Percentiles rank a stretch among this genome's conserved stretches.
These are phyloP conservation scores for Forsythia viridissima DNA, from an alignment of 257 asterid genomes.

Conservation along the genomic window DNA sequence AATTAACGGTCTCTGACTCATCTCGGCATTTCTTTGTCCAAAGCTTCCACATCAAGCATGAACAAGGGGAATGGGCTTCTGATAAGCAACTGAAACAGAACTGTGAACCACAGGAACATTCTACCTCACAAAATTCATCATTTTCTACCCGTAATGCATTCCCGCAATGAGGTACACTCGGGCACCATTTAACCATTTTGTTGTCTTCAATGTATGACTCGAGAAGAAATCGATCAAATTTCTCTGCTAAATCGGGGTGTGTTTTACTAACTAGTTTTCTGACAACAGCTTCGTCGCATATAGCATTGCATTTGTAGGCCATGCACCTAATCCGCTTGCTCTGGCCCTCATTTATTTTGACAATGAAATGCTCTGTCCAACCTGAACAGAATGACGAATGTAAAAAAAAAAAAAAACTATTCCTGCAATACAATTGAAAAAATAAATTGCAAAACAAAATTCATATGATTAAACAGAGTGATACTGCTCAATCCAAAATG, in stretches of 20 bases:
- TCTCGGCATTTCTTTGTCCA: slow-evolving; percentile 90
- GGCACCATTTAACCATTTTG: slow-evolving; percentile 95
- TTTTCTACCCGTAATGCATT: slow-evolving; percentile 81
- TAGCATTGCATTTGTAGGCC: slow-evolving; percentile 88
- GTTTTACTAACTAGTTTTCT: slow-evolving; percentile 58
- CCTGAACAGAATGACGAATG: slow-evolving; percentile 38
- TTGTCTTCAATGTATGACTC: slow-evolving; percentile 93
- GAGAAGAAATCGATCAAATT: slow-evolving; percentile 79
- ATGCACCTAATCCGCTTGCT: slow-evolving; percentile 87
- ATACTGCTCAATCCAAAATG: not conserved
- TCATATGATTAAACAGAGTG: not conserved
- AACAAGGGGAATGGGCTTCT: slow-evolving; percentile 92
- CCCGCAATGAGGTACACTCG: slow-evolving; percentile 90
- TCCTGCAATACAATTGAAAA: not conserved
- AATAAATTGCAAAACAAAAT: not conserved
- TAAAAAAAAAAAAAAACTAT: not conserved
- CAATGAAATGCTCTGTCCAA: slow-evolving; percentile 92
- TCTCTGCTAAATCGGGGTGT: slow-evolving; percentile 72
- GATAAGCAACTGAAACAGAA: slow-evolving; percentile 85
- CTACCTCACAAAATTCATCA: slow-evolving; percentile 82
- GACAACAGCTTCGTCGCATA: slow-evolving; percentile 75
- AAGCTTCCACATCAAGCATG: slow-evolving; percentile 85
- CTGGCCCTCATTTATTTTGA: slow-evolving; percentile 89
- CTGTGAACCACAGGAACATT: slow-evolving; percentile 87
- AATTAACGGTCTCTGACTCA: slow-evolving; percentile 91